These are phyloP conservation scores for Lasiosphaeria miniovina DNA, from an alignment of 495 filamentous ascomycete species.

Conservation along the genomic window DNA sequence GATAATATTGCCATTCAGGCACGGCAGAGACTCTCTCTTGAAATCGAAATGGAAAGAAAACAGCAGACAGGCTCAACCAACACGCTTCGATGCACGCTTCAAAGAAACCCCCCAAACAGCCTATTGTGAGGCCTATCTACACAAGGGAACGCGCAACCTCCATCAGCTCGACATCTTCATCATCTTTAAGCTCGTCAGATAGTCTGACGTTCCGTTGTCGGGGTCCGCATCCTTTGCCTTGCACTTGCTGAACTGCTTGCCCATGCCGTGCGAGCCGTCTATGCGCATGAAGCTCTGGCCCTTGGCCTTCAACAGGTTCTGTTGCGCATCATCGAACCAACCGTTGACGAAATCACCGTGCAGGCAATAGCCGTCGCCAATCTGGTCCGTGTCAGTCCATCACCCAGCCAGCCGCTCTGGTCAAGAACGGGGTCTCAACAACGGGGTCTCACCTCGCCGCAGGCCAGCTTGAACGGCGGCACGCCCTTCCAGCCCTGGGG, in stretches of 20 bases:
- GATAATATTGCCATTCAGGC: no score
- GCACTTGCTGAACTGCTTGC: constrained; percentile 28
- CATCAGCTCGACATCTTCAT: constrained; percentile 12
- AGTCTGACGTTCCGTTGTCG: constrained; percentile 30
- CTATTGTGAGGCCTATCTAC: no score
- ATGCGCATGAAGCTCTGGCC: constrained; percentile 33
- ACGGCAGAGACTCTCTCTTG: no score
- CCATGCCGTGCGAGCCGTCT: constrained; percentile 30
- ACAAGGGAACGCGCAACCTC: no score
- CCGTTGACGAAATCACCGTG: constrained; percentile 36
- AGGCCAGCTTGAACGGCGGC: constrained; percentile 34
- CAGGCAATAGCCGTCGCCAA: constrained; percentile 33
- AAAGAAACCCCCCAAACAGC: no score
- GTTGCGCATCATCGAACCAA: constrained; percentile 33
- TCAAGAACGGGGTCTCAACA: no score
- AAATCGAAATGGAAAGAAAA: no score
- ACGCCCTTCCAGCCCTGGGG: constrained; percentile 34
- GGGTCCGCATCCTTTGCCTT: constrained; percentile 33
- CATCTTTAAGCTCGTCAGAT: constrained; percentile 32
- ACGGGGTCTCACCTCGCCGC: constrained; percentile 30
- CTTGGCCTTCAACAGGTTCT: constrained; percentile 31
- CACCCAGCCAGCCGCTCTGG: no score
- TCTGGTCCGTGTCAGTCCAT: background rate
- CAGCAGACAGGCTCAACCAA: no score
- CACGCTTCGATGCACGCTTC: no score